These are phyloP conservation scores for Graphium sp. DNA, from an alignment of 2,329 filamentous ascomycete genomes.

Conservation along the genomic window DNA sequence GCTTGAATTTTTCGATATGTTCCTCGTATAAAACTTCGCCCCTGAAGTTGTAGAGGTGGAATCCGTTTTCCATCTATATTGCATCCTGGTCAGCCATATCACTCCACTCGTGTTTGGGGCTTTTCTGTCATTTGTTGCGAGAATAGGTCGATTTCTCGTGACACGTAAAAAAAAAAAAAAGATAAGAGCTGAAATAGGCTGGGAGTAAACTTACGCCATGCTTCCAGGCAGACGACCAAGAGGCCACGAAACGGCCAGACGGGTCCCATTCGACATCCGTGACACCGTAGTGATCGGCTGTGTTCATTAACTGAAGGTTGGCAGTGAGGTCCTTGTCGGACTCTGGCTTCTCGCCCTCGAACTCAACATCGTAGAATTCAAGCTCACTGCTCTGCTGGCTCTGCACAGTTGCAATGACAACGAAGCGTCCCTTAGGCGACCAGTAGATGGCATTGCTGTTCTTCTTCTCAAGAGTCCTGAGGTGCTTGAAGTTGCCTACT, in stretches of 20 bases:
- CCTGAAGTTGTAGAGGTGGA: slow-evolving; percentile 94
- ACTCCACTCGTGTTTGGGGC: slow-evolving; percentile 6
- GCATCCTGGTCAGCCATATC: too few species aligned
- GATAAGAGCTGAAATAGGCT: not conserved
- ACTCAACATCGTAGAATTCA: slow-evolving; percentile 96
- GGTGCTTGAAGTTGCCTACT: slow-evolving; percentile 88
- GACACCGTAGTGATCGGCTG: slow-evolving; percentile 88
- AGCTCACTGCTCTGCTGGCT: slow-evolving; percentile 89
- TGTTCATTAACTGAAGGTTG: slow-evolving; percentile 90
- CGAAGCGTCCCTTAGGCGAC: slow-evolving; percentile 90
- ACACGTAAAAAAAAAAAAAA: slow-evolving; percentile 1
- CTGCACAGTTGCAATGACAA: slow-evolving; percentile 82
- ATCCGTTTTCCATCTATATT: slow-evolving; percentile 90
- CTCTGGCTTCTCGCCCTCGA: slow-evolving; percentile 90
- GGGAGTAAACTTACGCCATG: slow-evolving; percentile 55
- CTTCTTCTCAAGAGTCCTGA: slow-evolving; percentile 94
- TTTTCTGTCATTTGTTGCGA: not conserved
- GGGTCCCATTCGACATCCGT: slow-evolving; percentile 98
- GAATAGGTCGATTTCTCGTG: slow-evolving; percentile 6
- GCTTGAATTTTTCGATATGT: slow-evolving; percentile 92
- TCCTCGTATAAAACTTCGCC: slow-evolving; percentile 82
- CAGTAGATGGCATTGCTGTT: slow-evolving; percentile 99
- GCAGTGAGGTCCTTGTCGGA: slow-evolving; percentile 86
- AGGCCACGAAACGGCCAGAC: slow-evolving; percentile 84
- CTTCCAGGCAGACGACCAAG: slow-evolving; percentile 89